Evolutionary conservation across 768 basidiomycete genomes (phyloP).

Genomic region (Paxillus rubicundulus): DNA sequence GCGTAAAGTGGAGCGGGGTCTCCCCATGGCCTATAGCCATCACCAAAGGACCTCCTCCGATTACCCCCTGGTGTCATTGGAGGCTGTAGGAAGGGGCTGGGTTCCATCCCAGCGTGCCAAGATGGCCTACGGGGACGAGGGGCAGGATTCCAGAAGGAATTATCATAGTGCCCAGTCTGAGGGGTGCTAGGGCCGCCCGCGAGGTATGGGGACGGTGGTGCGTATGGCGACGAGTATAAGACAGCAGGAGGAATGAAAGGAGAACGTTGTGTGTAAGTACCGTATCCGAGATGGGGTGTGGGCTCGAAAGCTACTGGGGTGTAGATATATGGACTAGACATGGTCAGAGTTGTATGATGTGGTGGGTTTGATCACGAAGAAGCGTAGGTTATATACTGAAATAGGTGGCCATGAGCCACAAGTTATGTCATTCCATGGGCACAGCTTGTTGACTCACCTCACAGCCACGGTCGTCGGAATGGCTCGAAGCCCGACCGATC

Average conservation of each 20-base stretch:
- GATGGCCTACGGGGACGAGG: constrained; percentile 40
- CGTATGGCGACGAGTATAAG: constrained; percentile 38
- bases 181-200: constrained; percentile 29
- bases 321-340: constrained; percentile 45
- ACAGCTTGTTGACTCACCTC: constrained; percentile 18
- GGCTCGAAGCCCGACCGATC: constrained; percentile 3
- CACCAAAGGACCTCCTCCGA: constrained; percentile 32
- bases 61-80: constrained; percentile 8
- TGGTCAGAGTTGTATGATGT: constrained; percentile 12
- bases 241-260: constrained; percentile 44
- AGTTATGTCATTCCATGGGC: constrained; percentile 1
- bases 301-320: constrained; percentile 36
- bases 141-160: constrained; percentile 22
- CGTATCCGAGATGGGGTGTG: constrained; percentile 35
- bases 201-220: constrained; percentile 27
- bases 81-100: constrained; percentile 24
- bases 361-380: not conserved
- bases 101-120: constrained; percentile 38
- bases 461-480: constrained; percentile 15
- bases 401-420: constrained; percentile 10
- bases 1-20: constrained; percentile 19
- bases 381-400: constrained; percentile 18
- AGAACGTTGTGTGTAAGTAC: constrained; percentile 34
- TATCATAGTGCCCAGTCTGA: constrained; percentile 18
- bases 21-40: constrained; percentile 13